phyloP scores from a whole-genome alignment of 2,329 filamentous ascomycete species.

The Pseudocercospora ulei region DNA sequence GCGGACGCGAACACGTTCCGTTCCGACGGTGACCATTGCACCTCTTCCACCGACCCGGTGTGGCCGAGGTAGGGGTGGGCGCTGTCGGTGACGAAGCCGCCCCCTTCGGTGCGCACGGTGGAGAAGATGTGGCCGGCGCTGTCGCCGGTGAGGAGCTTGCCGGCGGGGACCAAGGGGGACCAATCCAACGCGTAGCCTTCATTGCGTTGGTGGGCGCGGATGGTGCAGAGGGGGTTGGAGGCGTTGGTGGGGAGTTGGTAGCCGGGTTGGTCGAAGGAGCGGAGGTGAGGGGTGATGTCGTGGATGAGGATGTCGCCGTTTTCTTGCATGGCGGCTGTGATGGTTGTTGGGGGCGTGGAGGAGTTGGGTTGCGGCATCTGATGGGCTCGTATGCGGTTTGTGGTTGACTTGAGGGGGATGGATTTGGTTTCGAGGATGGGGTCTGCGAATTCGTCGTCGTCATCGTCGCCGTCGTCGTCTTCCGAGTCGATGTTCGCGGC shows the following conservation, averaged over 20 bases:
- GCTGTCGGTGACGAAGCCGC: conserved; percentile 79
- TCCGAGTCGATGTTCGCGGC: conserved; percentile 57
- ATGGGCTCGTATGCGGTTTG: conserved; percentile 84
- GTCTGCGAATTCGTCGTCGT: conserved; percentile 65
- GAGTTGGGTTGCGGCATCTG: conserved; percentile 65
- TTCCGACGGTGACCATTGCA: conserved; percentile 94
- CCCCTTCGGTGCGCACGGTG: conserved; percentile 76
- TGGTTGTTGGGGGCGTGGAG: conserved; percentile 63
- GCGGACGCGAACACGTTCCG: conserved; percentile 89
- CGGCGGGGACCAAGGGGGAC: conserved; percentile 70
- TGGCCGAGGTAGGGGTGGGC: conserved; percentile 72
- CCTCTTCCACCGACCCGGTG: conserved; percentile 75
- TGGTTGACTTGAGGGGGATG: conserved; percentile 76
- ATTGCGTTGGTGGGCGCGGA: conserved; percentile 72
- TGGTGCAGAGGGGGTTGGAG: conserved; percentile 77
- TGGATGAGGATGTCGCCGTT: conserved; percentile 81
- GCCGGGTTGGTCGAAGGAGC: conserved; percentile 82
- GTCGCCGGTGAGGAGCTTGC: conserved; percentile 85
- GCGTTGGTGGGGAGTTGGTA: conserved; percentile 68
- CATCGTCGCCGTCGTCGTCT: conserved; percentile 60
- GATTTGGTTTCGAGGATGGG: conserved; percentile 88
- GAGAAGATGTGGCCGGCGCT: conserved; percentile 81
- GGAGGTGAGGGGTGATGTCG: conserved; percentile 81
- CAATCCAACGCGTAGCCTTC: conserved; percentile 98
- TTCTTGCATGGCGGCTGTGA: conserved; percentile 89